These are phyloP conservation scores for Penicillium coffeae DNA, from an alignment of 495 filamentous ascomycete genomes.

Conservation along the genomic window DNA sequence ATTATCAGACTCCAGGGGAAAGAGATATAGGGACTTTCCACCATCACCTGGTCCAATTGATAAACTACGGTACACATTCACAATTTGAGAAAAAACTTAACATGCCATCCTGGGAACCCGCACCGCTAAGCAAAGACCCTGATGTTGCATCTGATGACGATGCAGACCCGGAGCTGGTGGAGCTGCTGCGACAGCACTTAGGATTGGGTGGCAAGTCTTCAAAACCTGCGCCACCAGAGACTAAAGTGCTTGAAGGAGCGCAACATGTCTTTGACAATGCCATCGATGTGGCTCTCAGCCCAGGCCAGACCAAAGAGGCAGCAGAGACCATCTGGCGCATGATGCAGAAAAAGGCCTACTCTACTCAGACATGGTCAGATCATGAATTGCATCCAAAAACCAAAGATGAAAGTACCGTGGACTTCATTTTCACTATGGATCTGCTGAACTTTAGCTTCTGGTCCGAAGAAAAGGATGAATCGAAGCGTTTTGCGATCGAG, in stretches of 20 bases:
- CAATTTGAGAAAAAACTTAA: no score
- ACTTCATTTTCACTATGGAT: constrained; percentile 97
- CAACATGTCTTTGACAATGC: constrained; percentile 88
- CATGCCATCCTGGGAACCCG: constrained; percentile 24
- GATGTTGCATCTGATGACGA: constrained; percentile 71
- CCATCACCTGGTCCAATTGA: neutral
- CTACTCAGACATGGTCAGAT: constrained; percentile 75
- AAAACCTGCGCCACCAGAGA: constrained; percentile 57
- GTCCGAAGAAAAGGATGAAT: constrained; percentile 60
- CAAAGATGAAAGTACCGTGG: constrained; percentile 70
- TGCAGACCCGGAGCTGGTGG: constrained; percentile 81
- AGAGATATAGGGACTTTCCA: neutral
- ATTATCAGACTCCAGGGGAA: neutral
- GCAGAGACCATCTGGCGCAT: constrained; percentile 69
- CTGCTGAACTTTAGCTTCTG: constrained; percentile 96
- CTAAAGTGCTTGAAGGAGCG: constrained; percentile 75
- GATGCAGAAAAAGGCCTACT: constrained; percentile 83
- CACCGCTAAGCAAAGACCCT: constrained; percentile 11
- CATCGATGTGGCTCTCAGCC: constrained; percentile 85
- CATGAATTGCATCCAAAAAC: constrained; percentile 88
- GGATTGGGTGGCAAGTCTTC: constrained; percentile 51
- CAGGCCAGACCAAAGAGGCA: constrained; percentile 71
- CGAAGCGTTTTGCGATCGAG: constrained; percentile 70
- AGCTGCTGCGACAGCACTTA: constrained; percentile 78
- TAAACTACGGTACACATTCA: no score